phyloP scores from a whole-genome alignment of 2,329 filamentous ascomycete species.

The Leptoxyphium fumago region DNA sequence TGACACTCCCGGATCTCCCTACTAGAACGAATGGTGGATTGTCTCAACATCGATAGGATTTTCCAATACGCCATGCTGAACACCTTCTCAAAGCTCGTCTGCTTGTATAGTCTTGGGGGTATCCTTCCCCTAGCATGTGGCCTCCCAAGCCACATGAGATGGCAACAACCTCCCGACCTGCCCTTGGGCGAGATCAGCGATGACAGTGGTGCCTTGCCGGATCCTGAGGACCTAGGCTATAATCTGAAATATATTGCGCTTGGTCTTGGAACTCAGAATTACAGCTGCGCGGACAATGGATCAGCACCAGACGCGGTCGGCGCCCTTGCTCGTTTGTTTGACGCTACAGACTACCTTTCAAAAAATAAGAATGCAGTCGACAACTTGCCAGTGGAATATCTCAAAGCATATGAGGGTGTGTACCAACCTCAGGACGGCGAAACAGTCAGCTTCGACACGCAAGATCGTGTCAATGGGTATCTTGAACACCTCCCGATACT shows the following conservation, averaged over 20 bases:
- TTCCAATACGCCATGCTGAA: no score
- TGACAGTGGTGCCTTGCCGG: not conserved
- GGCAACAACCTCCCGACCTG: not conserved
- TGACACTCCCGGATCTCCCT: no score
- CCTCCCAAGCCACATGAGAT: no score
- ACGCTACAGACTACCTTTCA: constrained; percentile 25
- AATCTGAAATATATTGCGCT: constrained; percentile 34
- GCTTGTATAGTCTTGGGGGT: no score
- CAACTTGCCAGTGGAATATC: constrained; percentile 5
- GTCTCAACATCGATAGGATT: no score
- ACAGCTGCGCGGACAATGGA: constrained; percentile 37
- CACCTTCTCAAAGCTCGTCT: no score
- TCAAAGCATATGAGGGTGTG: constrained; percentile 4
- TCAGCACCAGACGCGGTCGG: constrained; percentile 27
- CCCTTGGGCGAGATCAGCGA: not conserved
- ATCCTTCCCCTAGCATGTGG: no score
- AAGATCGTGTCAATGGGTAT: constrained; percentile 19
- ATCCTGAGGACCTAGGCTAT: not conserved
- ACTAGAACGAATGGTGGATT: no score
- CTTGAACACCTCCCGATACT: constrained; percentile 16
- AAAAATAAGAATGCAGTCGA: constrained; percentile 14
- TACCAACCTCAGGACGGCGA: not conserved
- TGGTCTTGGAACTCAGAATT: constrained; percentile 55
- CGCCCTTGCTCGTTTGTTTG: constrained; percentile 32
- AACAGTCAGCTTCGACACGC: constrained; percentile 4